Evolutionary conservation across 306 rosid genomes (phyloP).

Genomic region (Sophora flavescens): DNA sequence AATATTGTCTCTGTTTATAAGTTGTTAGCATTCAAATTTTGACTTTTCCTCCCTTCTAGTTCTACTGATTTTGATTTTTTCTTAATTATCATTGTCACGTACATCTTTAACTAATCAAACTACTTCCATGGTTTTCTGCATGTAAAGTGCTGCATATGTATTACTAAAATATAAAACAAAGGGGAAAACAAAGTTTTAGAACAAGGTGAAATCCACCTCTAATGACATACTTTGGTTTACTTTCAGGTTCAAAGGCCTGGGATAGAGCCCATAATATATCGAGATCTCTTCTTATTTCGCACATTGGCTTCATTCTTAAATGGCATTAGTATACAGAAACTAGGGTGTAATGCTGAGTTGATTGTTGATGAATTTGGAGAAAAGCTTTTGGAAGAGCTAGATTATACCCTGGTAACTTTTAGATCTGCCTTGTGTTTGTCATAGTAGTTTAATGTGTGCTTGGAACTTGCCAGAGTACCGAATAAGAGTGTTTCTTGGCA

Average conservation of each 20-base stretch:
- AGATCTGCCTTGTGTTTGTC: conserved; percentile 46
- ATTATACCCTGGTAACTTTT: conserved; percentile 85
- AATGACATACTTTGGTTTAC: conserved; percentile 22
- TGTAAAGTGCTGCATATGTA: conserved; percentile 26
- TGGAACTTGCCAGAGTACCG: conserved; percentile 32
- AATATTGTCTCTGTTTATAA: background rate
- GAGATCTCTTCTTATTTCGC: conserved; percentile 96
- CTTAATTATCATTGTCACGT: conserved; percentile 22
- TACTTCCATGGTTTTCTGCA: conserved; percentile 32
- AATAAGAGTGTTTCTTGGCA: conserved; percentile 19
- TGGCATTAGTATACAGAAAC: conserved; percentile 87
- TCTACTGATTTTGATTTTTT: conserved; percentile 6
- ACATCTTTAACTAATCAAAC: conserved; percentile 9
- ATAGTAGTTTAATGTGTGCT: conserved; percentile 33
- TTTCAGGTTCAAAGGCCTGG: conserved; percentile 94
- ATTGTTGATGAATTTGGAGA: conserved; percentile 99
- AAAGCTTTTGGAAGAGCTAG: conserved; percentile 99
- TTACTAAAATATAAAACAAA: conserved; percentile 41
- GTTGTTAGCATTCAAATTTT: background rate
- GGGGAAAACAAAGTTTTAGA: conserved; percentile 5
- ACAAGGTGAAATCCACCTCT: conserved; percentile 26
- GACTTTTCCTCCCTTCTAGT: conserved; percentile 16
- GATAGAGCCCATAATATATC: conserved; percentile 93
- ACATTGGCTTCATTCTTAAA: conserved; percentile 93
- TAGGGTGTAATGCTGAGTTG: conserved; percentile 98